Evolutionary conservation across 2,329 filamentous ascomycete species (phyloP).

Genomic region (Fonsecaea pugnacius): DNA sequence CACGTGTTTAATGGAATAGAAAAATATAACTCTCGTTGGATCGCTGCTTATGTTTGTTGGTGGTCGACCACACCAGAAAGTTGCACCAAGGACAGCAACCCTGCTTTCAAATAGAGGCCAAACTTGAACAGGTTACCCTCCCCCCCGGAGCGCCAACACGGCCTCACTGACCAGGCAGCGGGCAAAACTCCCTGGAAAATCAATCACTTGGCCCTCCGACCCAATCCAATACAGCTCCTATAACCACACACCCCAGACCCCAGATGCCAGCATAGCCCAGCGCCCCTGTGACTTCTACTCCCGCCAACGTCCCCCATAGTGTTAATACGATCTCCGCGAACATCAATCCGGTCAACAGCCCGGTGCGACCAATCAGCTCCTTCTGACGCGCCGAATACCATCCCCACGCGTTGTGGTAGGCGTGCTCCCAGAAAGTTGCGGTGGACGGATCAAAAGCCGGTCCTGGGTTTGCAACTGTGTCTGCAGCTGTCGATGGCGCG

Average conservation of each 20-base stretch:
- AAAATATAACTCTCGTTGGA: too few relatives aligned
- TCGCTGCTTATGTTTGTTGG: too few relatives aligned
- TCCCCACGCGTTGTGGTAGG: conserved; percentile 64
- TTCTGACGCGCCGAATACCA: conserved; percentile 64
- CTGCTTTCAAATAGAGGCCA: too few relatives aligned
- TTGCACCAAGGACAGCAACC: too few relatives aligned
- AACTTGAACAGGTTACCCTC: background rate
- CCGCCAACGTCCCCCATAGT: conserved; percentile 68
- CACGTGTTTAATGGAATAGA: too few relatives aligned
- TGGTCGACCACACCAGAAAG: too few relatives aligned
- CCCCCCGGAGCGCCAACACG: background rate
- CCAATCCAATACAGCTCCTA: conserved; percentile 62
- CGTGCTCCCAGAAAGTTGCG: conserved; percentile 70
- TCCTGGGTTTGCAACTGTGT: conserved; percentile 20
- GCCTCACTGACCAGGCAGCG: background rate
- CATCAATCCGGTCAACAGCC: conserved; percentile 51
- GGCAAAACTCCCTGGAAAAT: background rate
- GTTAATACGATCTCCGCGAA: conserved; percentile 65
- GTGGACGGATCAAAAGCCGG: conserved; percentile 65
- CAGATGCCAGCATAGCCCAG: conserved; percentile 74
- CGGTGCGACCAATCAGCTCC: conserved; percentile 67
- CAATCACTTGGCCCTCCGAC: conserved; percentile 48
- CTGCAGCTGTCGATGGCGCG: conserved; percentile 55
- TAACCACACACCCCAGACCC: conserved; percentile 66
- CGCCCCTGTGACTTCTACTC: conserved; percentile 72